phyloP scores from a whole-genome alignment of 768 basidiomycete genomes.

The Panus rudis region DNA sequence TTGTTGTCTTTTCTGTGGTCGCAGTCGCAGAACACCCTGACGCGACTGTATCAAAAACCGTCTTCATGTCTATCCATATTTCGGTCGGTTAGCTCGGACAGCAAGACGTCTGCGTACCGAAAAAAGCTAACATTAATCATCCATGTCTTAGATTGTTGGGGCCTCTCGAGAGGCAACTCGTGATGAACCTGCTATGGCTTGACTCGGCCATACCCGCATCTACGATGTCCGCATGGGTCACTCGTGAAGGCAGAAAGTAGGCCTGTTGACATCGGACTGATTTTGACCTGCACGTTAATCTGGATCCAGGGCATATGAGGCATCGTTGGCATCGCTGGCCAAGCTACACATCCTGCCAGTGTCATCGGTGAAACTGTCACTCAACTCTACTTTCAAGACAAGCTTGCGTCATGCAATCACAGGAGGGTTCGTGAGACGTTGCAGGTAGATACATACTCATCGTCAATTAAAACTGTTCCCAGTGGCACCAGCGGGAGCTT shows the following conservation, averaged over 20 bases:
- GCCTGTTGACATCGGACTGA: constrained; percentile 9
- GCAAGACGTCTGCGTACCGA: not conserved
- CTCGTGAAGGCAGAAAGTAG: constrained; percentile 66
- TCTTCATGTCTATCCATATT: constrained; percentile 89
- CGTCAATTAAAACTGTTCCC: not conserved
- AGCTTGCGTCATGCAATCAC: constrained; percentile 80
- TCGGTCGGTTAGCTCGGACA: constrained; percentile 41
- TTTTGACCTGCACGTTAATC: not conserved
- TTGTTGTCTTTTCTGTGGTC: constrained; percentile 74
- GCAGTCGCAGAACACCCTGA: constrained; percentile 71
- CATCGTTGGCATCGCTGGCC: constrained; percentile 54
- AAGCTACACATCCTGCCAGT: constrained; percentile 65
- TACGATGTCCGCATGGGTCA: constrained; percentile 73
- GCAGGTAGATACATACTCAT: not conserved
- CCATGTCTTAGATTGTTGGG: constrained; percentile 52
- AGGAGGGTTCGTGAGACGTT: constrained; percentile 57
- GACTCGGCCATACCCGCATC: constrained; percentile 63
- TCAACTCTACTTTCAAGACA: constrained; percentile 73
- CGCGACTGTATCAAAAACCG: constrained; percentile 75
- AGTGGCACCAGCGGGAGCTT: constrained; percentile 80
- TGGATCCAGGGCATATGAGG: constrained; percentile 64
- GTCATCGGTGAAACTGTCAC: constrained; percentile 50
- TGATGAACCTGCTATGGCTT: constrained; percentile 86
- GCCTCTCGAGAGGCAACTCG: constrained; percentile 74
- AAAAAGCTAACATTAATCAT: not conserved